These are phyloP conservation scores for Pulveroboletus sp. DNA, from an alignment of 768 basidiomycete genomes.

Conservation along the genomic window DNA sequence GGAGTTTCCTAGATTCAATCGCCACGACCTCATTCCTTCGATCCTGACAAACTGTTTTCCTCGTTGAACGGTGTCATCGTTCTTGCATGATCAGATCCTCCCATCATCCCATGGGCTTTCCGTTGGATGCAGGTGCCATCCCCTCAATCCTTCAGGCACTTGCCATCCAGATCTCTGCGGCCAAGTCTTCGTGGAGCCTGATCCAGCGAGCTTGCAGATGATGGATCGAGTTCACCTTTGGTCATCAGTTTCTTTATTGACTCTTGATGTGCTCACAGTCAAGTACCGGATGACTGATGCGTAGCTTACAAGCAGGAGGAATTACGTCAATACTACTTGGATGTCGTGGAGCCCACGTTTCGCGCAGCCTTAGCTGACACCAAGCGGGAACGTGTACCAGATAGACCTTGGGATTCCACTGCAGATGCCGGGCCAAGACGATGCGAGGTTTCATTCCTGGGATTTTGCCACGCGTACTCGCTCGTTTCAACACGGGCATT, in stretches of 20 bases:
- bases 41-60: conserved; percentile 4
- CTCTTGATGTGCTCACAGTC: conserved; percentile 6
- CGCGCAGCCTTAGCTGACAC: conserved; percentile 7
- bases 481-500: conserved; percentile 83
- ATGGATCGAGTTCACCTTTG: conserved; percentile 4
- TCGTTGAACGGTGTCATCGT: conserved; percentile 10
- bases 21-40: conserved; percentile 3
- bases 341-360: conserved; percentile 30
- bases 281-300: conserved; percentile 15
- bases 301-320: conserved; percentile 27
- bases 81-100: conserved; percentile 5
- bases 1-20: conserved; percentile 5
- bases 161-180: conserved; percentile 7
- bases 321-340: conserved; percentile 30
- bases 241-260: conserved; percentile 7
- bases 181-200: conserved; percentile 13
- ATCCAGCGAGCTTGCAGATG: conserved; percentile 5
- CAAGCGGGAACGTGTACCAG: conserved; percentile 1
- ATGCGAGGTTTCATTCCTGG: conserved; percentile 21
- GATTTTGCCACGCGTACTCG: conserved; percentile 38
- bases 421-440: conserved; percentile 1
- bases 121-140: conserved; percentile 2
- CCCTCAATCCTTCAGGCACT: conserved; percentile 4
- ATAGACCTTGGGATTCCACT: neutral
- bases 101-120: neutral